Evolutionary conservation across 371 early-diverging fungal species (phyloP).

Genomic region (Capillidium rhysosporum): DNA sequence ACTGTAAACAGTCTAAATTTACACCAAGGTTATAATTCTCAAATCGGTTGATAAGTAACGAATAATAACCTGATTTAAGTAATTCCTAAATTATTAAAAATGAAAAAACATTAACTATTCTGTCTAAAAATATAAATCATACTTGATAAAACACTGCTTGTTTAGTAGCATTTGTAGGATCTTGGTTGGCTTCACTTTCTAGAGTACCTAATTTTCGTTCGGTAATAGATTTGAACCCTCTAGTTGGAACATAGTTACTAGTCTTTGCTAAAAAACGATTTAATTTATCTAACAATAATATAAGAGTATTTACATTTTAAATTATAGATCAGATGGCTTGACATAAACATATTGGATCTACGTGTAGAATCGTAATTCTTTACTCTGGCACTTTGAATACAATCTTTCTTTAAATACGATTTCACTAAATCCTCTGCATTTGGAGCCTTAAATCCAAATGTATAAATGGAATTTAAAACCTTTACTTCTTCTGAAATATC

Average conservation of each 20-base stretch:
- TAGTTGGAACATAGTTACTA: neutral
- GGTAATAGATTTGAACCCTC: slow-evolving; percentile 2
- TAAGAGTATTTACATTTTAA: neutral
- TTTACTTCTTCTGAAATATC: too few relatives aligned
- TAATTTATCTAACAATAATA: neutral
- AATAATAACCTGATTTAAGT: slow-evolving; percentile 32
- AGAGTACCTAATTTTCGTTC: slow-evolving; percentile 21
- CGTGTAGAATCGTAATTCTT: neutral
- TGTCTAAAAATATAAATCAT: slow-evolving; percentile 2
- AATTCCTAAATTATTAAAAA: slow-evolving; percentile 26
- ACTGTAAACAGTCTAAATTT: slow-evolving; percentile 41
- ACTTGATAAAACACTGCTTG: slow-evolving; percentile 58
- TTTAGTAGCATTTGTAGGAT: slow-evolving; percentile 30
- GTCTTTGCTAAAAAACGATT: neutral
- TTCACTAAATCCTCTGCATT: neutral
- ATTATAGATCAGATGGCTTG: neutral
- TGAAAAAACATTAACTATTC: neutral
- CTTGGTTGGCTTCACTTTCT: slow-evolving; percentile 45
- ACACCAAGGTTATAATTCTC: slow-evolving; percentile 39
- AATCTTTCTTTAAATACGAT: neutral
- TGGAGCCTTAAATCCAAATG: too few relatives aligned
- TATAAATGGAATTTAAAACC: too few relatives aligned
- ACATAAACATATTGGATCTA: neutral
- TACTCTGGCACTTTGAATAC: neutral
- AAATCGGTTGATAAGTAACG: slow-evolving; percentile 40